phyloP scores from a whole-genome alignment of 2,329 filamentous ascomycete genomes.

The Diaporthe sp. region DNA sequence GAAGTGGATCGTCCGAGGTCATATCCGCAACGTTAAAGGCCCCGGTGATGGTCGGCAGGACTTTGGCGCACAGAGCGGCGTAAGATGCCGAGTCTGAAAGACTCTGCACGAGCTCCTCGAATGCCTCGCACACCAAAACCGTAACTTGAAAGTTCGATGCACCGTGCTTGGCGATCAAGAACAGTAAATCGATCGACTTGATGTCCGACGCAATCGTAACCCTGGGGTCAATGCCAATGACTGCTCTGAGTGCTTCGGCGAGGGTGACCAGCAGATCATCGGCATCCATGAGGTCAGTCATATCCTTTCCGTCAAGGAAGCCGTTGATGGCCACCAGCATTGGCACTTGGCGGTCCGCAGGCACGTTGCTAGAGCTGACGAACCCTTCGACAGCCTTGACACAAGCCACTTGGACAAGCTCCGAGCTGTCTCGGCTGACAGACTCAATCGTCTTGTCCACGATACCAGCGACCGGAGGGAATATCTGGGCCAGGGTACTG shows the following conservation, averaged over 20 bases:
- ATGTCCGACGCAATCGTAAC: constrained; percentile 81
- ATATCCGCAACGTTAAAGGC: constrained; percentile 91
- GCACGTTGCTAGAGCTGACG: constrained; percentile 66
- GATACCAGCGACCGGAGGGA: constrained; percentile 73
- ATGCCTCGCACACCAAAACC: constrained; percentile 88
- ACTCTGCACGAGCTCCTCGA: constrained; percentile 85
- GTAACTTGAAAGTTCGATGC: constrained; percentile 93
- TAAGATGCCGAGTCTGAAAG: constrained; percentile 80
- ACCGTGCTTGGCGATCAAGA: constrained; percentile 89
- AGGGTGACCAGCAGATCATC: constrained; percentile 94
- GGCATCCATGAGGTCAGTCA: constrained; percentile 86
- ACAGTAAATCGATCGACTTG: constrained; percentile 85
- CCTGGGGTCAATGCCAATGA: constrained; percentile 83
- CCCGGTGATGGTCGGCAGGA: constrained; percentile 87
- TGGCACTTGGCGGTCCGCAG: constrained; percentile 69
- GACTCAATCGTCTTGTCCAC: constrained; percentile 82
- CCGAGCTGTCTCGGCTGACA: constrained; percentile 81
- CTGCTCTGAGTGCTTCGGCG: constrained; percentile 86
- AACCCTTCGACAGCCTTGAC: constrained; percentile 86
- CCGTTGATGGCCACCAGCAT: constrained; percentile 75
- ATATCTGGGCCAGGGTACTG: constrained; percentile 81
- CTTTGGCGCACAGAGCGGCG: constrained; percentile 84
- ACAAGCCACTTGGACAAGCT: constrained; percentile 92
- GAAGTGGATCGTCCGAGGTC: constrained; percentile 86
- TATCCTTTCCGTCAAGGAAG: constrained; percentile 85